Base-by-base conservation (phyloP, 495 filamentous ascomycete species). In the Cenococcum geophilum region DNA sequence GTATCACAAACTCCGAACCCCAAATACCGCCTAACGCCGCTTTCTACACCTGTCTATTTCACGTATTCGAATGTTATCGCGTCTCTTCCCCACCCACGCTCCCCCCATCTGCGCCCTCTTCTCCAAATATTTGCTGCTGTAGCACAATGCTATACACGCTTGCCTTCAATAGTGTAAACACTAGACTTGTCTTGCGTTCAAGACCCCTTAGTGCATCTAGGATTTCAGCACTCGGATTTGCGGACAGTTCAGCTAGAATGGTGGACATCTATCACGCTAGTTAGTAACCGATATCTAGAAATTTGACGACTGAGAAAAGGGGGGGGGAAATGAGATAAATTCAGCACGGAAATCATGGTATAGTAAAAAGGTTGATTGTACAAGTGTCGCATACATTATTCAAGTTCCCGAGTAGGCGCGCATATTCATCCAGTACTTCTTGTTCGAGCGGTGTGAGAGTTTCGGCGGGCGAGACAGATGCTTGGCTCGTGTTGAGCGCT, bases 101-200 rank as follows among this genome's bases (percentile, higher is more conserved):
- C 22, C 23, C 18, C 27, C 50, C 60, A 27, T 68, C 58, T 72
- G 72, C 74, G 61, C 74, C 76, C 57, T 73, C 79, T 70, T 85
- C 84, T 59, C 86, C 83, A 69, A 77, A 79, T 63, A 95, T 93
- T 82, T 97, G 88, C 79, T 97, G 91, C 80, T 97, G 91, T 77
- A 98, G 73, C 66, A 98, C 91, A 78, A 98, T 97, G 72, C 88
- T 93, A 74, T 97, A 97, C 53, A 97, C 93, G 74, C 92, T 97
- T 35, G 93, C 92, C 78, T 98, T 97, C 70, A 98, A 79, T 71
- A 97, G 71, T 60, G 93, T 98, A 74, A 92, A 96, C 35, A 97
- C 93, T 42, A 95, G 78, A 49, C 88, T 89, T 23, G 91, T 96
- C 80, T 97, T 96, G 64, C 93, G 80, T 77, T 98, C 93, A 55